Conservation (phyloP, 306 rosid genomes). For the Cicer pinnatifidum region DNA sequence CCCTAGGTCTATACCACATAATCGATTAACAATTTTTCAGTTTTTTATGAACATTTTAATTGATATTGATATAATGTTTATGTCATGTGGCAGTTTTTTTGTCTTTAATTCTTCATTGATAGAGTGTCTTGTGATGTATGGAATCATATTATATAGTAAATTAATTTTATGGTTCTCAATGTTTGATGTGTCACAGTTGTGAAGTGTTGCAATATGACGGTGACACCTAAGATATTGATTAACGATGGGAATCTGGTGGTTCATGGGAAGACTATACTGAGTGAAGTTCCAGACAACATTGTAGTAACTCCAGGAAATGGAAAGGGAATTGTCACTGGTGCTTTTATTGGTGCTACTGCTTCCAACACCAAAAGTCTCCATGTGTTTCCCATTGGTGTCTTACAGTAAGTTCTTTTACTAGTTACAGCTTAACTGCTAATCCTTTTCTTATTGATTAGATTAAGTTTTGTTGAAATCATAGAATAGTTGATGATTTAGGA, state of each 20-base stretch:
- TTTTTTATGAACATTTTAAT: neutral
- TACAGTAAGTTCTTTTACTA: slow-evolving; percentile 66
- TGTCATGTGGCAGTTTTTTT: neutral
- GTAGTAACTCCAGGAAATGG: slow-evolving; percentile 70
- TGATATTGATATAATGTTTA: neutral
- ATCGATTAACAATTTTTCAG: neutral
- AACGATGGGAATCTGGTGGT: slow-evolving; percentile 82
- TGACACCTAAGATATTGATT: slow-evolving; percentile 66
- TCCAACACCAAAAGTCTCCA: slow-evolving; percentile 75
- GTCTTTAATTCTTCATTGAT: too few relatives aligned
- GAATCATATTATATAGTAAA: neutral
- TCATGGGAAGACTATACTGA: slow-evolving; percentile 79
- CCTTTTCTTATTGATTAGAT: neutral
- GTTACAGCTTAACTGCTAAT: neutral
- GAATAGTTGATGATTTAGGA: too few relatives aligned
- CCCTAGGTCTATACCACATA: slow-evolving; percentile 36
- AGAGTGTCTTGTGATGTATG: neutral
- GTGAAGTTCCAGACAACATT: slow-evolving; percentile 81
- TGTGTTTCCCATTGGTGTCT: slow-evolving; percentile 77
- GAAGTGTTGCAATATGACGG: slow-evolving; percentile 71
- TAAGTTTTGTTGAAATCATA: slow-evolving; percentile 9
- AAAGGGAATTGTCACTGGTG: slow-evolving; percentile 66
- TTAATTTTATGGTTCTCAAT: neutral
- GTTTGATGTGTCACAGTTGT: slow-evolving; percentile 42
- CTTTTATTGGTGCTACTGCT: slow-evolving; percentile 84